phyloP scores from a whole-genome alignment of 2,329 filamentous ascomycete genomes.

The Aspergillus udagawae region DNA sequence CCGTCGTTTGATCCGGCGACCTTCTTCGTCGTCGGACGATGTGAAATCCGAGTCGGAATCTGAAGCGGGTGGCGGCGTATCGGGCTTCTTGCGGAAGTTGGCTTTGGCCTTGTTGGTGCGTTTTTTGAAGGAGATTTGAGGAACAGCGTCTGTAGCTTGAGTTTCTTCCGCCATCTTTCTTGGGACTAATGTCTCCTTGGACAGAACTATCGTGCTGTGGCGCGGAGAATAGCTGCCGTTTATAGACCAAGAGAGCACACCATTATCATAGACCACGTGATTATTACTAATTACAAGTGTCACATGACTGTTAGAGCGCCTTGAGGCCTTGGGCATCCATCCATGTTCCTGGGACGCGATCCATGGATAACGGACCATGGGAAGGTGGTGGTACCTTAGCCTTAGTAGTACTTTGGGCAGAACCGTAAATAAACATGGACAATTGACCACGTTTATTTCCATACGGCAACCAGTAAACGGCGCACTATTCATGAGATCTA shows the following conservation, averaged over 20 bases:
- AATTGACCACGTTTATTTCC: no score
- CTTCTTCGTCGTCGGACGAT: slow-evolving; percentile 71
- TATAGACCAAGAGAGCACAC: neutral
- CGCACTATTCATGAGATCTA: neutral
- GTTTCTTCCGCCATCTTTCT: slow-evolving; percentile 28
- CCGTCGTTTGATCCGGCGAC: slow-evolving; percentile 73
- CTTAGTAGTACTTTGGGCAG: no score
- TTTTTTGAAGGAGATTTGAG: slow-evolving; percentile 69
- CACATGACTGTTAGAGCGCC: neutral
- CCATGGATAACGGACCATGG: neutral
- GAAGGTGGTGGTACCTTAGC: no score
- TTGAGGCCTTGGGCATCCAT: neutral
- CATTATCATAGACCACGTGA: neutral
- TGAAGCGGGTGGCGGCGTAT: slow-evolving; percentile 67
- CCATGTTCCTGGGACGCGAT: neutral
- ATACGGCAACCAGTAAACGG: neutral
- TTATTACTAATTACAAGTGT: neutral
- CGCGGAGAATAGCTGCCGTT: neutral
- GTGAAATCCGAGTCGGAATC: slow-evolving; percentile 59
- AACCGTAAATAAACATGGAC: neutral
- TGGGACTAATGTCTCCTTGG: neutral
- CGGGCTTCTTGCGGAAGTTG: slow-evolving; percentile 74
- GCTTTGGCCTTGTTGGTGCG: slow-evolving; percentile 71
- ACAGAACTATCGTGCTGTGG: neutral
- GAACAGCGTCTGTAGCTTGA: slow-evolving; percentile 18